These are phyloP conservation scores for Globisporangium spiculum DNA, from an alignment of 352 stramenopile species.

Conservation along the genomic window DNA sequence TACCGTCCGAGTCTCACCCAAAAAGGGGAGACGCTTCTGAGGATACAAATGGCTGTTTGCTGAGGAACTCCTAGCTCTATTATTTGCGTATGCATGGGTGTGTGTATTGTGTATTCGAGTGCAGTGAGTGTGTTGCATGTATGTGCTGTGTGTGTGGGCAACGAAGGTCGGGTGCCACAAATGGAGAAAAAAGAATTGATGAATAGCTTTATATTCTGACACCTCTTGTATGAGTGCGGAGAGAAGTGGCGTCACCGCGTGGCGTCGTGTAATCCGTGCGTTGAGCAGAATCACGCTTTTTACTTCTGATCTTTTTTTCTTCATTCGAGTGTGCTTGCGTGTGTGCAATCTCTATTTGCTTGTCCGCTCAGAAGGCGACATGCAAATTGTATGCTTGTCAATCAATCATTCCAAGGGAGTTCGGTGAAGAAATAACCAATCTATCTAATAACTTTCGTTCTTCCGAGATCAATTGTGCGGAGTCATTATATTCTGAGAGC, in stretches of 20 bases:
- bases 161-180: background rate
- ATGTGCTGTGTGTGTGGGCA: background rate
- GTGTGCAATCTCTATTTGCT: background rate
- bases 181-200: slow-evolving; percentile 51
- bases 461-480: slow-evolving; percentile 55
- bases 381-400: background rate
- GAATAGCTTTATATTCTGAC: slow-evolving; percentile 90
- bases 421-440: slow-evolving; percentile 69
- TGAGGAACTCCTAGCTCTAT: slow-evolving; percentile 57
- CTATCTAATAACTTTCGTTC: slow-evolving; percentile 89
- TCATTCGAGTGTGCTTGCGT: slow-evolving; percentile 4
- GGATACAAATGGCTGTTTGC: slow-evolving; percentile 87
- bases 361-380: background rate
- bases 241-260: slow-evolving; percentile 58
- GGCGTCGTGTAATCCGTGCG: slow-evolving; percentile 38
- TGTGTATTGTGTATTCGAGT: slow-evolving; percentile 1
- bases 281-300: slow-evolving; percentile 83
- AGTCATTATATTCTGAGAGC: slow-evolving; percentile 19
- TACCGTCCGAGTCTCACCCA: slow-evolving; percentile 69
- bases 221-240: slow-evolving; percentile 89
- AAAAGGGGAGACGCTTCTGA: slow-evolving; percentile 40
- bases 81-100: background rate
- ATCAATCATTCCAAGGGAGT: slow-evolving; percentile 15
- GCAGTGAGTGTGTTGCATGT: background rate
- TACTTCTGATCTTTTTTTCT: slow-evolving; percentile 46